phyloP scores from a whole-genome alignment of 2,329 filamentous ascomycete species.

The Cytospora piceae region DNA sequence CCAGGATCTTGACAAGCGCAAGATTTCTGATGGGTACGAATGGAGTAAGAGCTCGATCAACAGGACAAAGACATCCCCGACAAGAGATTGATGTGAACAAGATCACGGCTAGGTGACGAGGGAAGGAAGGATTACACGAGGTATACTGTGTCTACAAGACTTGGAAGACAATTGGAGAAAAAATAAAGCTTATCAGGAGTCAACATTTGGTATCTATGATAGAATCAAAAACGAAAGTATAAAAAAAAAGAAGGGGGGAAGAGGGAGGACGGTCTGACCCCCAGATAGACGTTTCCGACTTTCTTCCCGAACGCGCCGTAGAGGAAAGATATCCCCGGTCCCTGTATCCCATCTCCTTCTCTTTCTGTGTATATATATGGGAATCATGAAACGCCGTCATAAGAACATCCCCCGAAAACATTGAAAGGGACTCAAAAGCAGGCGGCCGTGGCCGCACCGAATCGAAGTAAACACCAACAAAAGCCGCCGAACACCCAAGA shows the following conservation, averaged over 20 bases:
- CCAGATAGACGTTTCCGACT: neutral
- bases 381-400: constrained; percentile 15
- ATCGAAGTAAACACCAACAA: constrained; percentile 1
- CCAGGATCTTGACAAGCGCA: neutral
- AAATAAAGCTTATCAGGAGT: neutral
- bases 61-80: too few species aligned
- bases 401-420: neutral
- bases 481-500: neutral
- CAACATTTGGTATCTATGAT: constrained; percentile 26
- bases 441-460: constrained; percentile 6
- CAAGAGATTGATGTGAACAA: neutral
- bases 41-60: neutral
- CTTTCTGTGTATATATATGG: constrained; percentile 8
- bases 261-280: neutral
- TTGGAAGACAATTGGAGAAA: neutral
- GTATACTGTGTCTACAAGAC: neutral
- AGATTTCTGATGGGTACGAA: neutral
- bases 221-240: neutral
- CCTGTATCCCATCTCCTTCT: constrained; percentile 11
- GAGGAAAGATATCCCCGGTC: constrained; percentile 13
- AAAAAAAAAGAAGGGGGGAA: neutral
- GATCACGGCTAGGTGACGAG: neutral
- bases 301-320: neutral
- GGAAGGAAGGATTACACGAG: neutral
- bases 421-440: neutral